These are phyloP conservation scores for Candolleomyces eurysporus DNA, from an alignment of 768 basidiomycete species.

Conservation along the genomic window DNA sequence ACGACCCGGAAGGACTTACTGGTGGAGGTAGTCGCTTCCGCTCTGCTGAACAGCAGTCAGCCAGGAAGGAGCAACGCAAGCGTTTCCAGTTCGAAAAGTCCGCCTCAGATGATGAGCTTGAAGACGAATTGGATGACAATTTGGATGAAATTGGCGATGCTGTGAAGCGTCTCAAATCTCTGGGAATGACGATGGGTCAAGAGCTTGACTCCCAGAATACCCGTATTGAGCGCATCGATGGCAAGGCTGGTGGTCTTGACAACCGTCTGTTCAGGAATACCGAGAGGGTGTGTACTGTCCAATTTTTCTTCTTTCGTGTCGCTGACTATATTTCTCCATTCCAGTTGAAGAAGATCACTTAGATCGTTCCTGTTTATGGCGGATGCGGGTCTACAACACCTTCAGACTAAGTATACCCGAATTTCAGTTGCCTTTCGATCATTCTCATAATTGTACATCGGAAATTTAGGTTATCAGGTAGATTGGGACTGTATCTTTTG, in stretches of 20 bases:
- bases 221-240: slow-evolving; percentile 71
- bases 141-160: slow-evolving; percentile 81
- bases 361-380: slow-evolving; percentile 1
- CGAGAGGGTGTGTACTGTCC: slow-evolving; percentile 56
- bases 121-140: slow-evolving; percentile 92
- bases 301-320: neutral
- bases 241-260: slow-evolving; percentile 77
- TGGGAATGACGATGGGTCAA: slow-evolving; percentile 80
- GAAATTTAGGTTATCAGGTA: too few species aligned
- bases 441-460: too few species aligned
- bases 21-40: slow-evolving; percentile 41
- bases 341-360: slow-evolving; percentile 65
- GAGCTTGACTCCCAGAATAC: slow-evolving; percentile 87
- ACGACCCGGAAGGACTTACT: slow-evolving; percentile 44
- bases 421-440: too few species aligned
- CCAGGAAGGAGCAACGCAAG: slow-evolving; percentile 67
- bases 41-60: slow-evolving; percentile 50
- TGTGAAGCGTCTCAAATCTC: slow-evolving; percentile 72
- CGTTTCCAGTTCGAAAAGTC: slow-evolving; percentile 91
- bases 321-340: slow-evolving; percentile 13
- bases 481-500: too few species aligned
- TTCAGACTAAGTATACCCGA: too few species aligned
- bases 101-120: slow-evolving; percentile 89
- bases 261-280: slow-evolving; percentile 79
- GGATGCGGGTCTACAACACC: too few species aligned